Base-by-base conservation (phyloP, 768 basidiomycete genomes). In the Tylopilus sp. region DNA sequence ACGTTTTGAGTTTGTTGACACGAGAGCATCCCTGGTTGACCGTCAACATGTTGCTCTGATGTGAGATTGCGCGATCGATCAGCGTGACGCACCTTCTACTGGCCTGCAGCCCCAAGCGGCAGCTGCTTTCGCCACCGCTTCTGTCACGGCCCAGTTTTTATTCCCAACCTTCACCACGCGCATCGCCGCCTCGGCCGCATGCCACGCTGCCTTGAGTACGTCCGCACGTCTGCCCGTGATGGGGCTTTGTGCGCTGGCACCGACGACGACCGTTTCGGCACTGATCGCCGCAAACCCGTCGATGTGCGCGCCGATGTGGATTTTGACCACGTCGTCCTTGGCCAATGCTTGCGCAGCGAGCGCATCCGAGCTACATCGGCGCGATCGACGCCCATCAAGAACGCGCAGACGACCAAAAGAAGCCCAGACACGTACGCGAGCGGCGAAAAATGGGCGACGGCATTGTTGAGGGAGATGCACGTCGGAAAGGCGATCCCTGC, bases 381-480 rank as follows among this genome's bases (percentile, higher is more conserved):
- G 60, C 53, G 55, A 67, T 55, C 67, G 56, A 70, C 64, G 68
- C 71, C n/a, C 55, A 51, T 59, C 45, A 25, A 49, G n/a, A 30
- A 33, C 4, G 40, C 17, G 43, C 45, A 10, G n/a, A 28, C 23
- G 15, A 30, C 10, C 7, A 11, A 6, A 8, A 4, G 26, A 50
- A 42, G 38, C 20, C 18, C n/a, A 25, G 18, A 25, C 30, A 81
- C 92, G 63, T 75, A 93, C 78, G 85, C 85, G 49, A 98, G 82
- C n/a, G 97, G 97, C 11, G 95, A 95, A 77, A 93, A 97, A 73
- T 98, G 91, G 39, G 92, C 85, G 55, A 98, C 93, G 61, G 84
- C 79, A 73, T 97, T 95, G 83, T 98, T 98, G 59, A 98, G 85
- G 22, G 93, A 95, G 60, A 99, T 73, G 61, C 79, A 83, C 17